These are phyloP conservation scores for Ustanciosporium gigantosporum DNA, from an alignment of 1,284 basidiomycete genomes.

Conservation along the genomic window DNA sequence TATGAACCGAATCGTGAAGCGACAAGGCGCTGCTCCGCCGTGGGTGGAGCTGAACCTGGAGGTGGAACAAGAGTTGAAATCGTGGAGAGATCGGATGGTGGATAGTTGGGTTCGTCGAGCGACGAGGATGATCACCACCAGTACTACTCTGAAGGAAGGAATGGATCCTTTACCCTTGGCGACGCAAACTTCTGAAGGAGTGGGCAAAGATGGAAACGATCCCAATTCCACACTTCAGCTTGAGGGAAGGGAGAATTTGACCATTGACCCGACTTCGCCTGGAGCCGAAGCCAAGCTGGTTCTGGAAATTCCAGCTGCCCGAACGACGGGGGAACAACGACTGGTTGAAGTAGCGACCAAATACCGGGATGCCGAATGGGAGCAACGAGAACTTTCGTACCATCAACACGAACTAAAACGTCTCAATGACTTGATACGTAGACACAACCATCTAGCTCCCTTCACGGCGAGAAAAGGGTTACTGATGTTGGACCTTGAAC, in stretches of 20 bases:
- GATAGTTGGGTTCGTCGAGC: constrained; percentile 71
- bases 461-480: constrained; percentile 43
- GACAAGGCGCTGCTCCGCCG: constrained; percentile 82
- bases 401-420: constrained; percentile 35
- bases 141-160: constrained; percentile 61
- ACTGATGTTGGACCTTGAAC: constrained; percentile 24
- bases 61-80: constrained; percentile 67
- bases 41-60: constrained; percentile 84
- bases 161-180: constrained; percentile 58
- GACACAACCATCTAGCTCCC: constrained; percentile 50
- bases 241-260: not conserved
- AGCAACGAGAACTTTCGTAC: constrained; percentile 67
- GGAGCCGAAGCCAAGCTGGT: not conserved
- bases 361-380: constrained; percentile 76
- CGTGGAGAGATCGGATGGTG: constrained; percentile 71
- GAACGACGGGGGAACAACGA: constrained; percentile 2
- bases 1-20: constrained; percentile 84
- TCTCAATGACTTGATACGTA: constrained; percentile 45
- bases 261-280: not conserved
- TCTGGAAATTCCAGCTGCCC: not conserved
- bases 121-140: constrained; percentile 66
- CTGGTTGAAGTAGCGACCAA: constrained; percentile 58
- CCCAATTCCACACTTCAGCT: not conserved
- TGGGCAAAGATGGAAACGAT: constrained; percentile 63
- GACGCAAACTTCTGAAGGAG: constrained; percentile 61